Conservation (phyloP, 2,329 filamentous ascomycete species). For the Hortaea sp. region DNA sequence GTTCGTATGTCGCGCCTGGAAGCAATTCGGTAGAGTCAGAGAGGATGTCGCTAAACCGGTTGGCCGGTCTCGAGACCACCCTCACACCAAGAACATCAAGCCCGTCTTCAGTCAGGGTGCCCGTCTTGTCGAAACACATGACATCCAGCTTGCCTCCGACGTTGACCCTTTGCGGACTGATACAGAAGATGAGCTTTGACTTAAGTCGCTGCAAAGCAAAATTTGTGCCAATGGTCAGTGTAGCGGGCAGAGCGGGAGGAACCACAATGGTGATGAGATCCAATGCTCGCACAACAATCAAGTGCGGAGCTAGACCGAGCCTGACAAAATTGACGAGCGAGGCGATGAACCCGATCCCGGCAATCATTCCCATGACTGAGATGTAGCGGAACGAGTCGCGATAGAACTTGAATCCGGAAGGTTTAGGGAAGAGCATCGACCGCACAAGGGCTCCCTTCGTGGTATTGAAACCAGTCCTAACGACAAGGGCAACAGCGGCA, state of each 20-base stretch:
- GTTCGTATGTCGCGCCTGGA: conserved; percentile 43
- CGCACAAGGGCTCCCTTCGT: conserved; percentile 92
- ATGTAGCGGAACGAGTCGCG: conserved; percentile 96
- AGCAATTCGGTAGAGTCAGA: conserved; percentile 53
- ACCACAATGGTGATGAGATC: conserved; percentile 98
- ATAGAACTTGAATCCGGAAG: conserved; percentile 97
- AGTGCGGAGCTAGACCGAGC: conserved; percentile 71
- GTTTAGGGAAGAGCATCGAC: conserved; percentile 97
- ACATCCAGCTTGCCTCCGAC: conserved; percentile 92
- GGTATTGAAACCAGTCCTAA: conserved; percentile 92
- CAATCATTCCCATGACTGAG: conserved; percentile 85
- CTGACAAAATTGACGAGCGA: conserved; percentile 91
- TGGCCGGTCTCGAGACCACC: conserved; percentile 55
- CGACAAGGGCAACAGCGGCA: conserved; percentile 80
- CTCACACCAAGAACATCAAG: conserved; percentile 85
- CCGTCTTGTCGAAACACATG: conserved; percentile 97
- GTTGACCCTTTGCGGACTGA: conserved; percentile 93
- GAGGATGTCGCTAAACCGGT: conserved; percentile 67
- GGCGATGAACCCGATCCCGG: conserved; percentile 74
- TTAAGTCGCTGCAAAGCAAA: conserved; percentile 83
- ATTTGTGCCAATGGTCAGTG: conserved; percentile 90
- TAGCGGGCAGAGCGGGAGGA: conserved; percentile 86
- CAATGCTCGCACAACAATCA: conserved; percentile 83
- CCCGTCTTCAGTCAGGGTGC: conserved; percentile 94
- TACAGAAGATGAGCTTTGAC: conserved; percentile 88